Conservation (phyloP, 257 asterid species). For the Solanum acaule region DNA sequence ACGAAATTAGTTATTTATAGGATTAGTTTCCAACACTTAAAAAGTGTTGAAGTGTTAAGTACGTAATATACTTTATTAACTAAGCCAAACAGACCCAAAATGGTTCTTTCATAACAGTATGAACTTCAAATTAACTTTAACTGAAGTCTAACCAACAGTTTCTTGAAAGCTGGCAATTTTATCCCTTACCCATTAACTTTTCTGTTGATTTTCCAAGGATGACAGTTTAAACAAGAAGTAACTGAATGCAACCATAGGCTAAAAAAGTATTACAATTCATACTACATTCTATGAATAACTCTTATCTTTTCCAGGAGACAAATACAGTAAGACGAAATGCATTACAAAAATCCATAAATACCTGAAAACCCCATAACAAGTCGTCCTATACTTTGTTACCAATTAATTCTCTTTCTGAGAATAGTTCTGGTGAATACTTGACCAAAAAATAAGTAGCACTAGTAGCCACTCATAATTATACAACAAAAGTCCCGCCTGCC, state of each 20-base stretch:
- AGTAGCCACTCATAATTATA: constrained; percentile 7
- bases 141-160: neutral
- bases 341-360: neutral
- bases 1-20: neutral
- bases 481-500: neutral
- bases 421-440: neutral
- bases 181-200: neutral
- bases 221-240: neutral
- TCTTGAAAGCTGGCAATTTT: neutral
- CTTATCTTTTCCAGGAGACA: neutral
- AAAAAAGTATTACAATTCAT: neutral
- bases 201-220: neutral
- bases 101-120: neutral
- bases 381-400: neutral
- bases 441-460: neutral
- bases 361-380: neutral
- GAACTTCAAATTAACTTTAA: neutral
- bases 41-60: neutral
- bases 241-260: neutral
- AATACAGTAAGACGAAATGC: neutral
- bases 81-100: neutral
- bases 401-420: neutral
- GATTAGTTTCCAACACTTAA: neutral
- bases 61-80: neutral
- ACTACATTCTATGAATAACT: neutral